These are phyloP conservation scores for Macrolepiota albuminosa DNA, from an alignment of 768 basidiomycete genomes.

Conservation along the genomic window DNA sequence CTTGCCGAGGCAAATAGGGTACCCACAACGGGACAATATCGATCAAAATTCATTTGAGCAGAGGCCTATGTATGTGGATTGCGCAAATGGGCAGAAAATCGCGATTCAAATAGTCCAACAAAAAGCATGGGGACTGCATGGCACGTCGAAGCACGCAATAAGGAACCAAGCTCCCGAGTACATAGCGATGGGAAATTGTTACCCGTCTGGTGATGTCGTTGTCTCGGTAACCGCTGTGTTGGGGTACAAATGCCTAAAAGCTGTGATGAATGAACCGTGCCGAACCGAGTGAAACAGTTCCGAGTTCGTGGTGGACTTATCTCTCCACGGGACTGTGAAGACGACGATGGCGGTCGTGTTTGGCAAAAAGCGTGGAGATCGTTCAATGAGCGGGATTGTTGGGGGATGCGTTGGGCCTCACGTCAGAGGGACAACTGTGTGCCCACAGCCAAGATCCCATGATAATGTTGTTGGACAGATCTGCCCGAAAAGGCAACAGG, in stretches of 20 bases:
- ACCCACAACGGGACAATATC: conserved; percentile 1
- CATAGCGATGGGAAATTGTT: conserved; percentile 3
- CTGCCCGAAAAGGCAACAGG: conserved; percentile 11
- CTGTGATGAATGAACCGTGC: conserved; percentile 6
- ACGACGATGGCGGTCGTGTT: not conserved
- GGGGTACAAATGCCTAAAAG: conserved; percentile 11
- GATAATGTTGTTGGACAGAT: conserved; percentile 13
- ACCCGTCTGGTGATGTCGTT: conserved; percentile 12
- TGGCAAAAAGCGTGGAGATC: not conserved
- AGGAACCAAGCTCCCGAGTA: conserved; percentile 8
- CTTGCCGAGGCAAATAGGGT: not conserved
- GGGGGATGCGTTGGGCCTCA: conserved; percentile 1
- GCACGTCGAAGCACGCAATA: not conserved
- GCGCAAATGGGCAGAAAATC: not conserved
- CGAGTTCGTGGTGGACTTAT: not conserved
- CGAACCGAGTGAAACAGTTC: not conserved
- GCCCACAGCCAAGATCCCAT: conserved; percentile 4
- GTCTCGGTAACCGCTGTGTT: conserved; percentile 18
- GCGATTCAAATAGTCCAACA: not conserved
- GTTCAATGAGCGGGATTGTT: not conserved
- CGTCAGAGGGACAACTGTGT: not conserved
- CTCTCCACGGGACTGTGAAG: not conserved
- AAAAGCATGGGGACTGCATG: not conserved
- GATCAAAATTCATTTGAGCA: not conserved
- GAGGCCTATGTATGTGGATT: not conserved